phyloP scores from a whole-genome alignment of 768 basidiomycete species.

The Butyriboletus loyo region DNA sequence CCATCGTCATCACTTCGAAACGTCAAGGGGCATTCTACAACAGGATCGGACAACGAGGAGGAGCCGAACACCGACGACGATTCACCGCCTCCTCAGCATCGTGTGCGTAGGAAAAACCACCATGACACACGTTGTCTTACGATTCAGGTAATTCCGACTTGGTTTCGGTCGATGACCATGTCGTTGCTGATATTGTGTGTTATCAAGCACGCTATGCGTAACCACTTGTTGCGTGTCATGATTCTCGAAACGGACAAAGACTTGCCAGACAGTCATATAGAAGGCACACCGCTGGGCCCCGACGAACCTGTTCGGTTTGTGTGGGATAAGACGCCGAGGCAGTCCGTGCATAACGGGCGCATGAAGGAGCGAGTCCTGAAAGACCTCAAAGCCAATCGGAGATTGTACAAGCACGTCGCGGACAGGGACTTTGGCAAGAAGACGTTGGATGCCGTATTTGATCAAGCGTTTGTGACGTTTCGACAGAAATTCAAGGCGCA shows the following conservation, averaged over 20 bases:
- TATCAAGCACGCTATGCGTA: slow-evolving; percentile 65
- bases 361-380: slow-evolving; percentile 66
- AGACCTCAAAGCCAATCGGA: slow-evolving; percentile 56
- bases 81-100: slow-evolving; percentile 31
- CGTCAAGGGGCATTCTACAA: slow-evolving; percentile 31
- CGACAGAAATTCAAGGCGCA: slow-evolving; percentile 66
- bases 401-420: slow-evolving; percentile 58
- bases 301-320: slow-evolving; percentile 69
- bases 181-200: slow-evolving; percentile 3
- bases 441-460: slow-evolving; percentile 58
- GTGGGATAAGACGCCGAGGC: slow-evolving; percentile 75
- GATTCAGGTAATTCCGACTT: slow-evolving; percentile 50
- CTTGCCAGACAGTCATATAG: slow-evolving; percentile 59
- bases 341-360: slow-evolving; percentile 67
- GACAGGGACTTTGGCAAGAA: slow-evolving; percentile 66
- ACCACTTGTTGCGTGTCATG: slow-evolving; percentile 62
- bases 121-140: slow-evolving; percentile 66
- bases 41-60: slow-evolving; percentile 37
- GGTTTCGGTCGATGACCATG: neutral
- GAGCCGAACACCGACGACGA: slow-evolving; percentile 35
- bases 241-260: slow-evolving; percentile 50
- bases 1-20: slow-evolving; percentile 6
- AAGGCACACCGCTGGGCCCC: slow-evolving; percentile 44
- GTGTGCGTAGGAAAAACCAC: slow-evolving; percentile 49
- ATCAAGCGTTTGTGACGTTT: slow-evolving; percentile 67